Evolutionary conservation across 768 basidiomycete species (phyloP), one percentile per base, ranked within the genome.

Genomic region (Kwoniella shandongensis): DNA sequence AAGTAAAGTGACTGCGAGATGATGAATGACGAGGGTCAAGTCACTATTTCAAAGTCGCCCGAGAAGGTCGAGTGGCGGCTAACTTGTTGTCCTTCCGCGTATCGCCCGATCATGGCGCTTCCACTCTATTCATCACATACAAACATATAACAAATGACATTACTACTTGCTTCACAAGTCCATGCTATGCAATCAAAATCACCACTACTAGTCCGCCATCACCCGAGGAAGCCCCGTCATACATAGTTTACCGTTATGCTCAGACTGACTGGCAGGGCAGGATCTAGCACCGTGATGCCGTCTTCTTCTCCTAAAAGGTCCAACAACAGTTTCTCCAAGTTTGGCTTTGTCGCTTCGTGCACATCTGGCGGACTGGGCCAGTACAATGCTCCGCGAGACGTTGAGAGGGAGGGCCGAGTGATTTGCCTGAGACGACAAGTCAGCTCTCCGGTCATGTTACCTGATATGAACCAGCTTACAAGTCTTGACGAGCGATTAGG

Each of bases 341-440:
- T 98, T 4, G 88, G 86, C n/a, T 90, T 84, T 7, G 92, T 98
- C 6, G 85, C 85, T 72, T 85, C 80, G 75, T 96, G 90, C 13
- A 99, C 82, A 70, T 91, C 89, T 4, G 91, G 89, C 7, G 96
- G 94, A 1, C 89, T 89, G 76, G 94, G 91, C 75, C 92, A 85
- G 80, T 96, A 99, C 36, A 98, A 85, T 22, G 81, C 82, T 4
- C 85, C 81, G 0, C 86, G 84, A 0, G 63, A 46, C 32, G 60
- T 61, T 3, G 93, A 89, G 17, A 99, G 76, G 0, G 96, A 98
- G 0, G 96, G 96, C 72, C 86, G 91, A 79, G 92, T 94, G 79
- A 98, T 88, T 84, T 98, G 96, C 62, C 96, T 99, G 70, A 4
- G 30, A 17, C 23, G 23, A 17, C 23, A 25, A 1, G 25, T 12